Percentiles rank a stretch among this genome's conserved stretches.
These are phyloP conservation scores for Chlamydomonas eustigma DNA, from an alignment of 139 green algal genomes.

Conservation along the genomic window DNA sequence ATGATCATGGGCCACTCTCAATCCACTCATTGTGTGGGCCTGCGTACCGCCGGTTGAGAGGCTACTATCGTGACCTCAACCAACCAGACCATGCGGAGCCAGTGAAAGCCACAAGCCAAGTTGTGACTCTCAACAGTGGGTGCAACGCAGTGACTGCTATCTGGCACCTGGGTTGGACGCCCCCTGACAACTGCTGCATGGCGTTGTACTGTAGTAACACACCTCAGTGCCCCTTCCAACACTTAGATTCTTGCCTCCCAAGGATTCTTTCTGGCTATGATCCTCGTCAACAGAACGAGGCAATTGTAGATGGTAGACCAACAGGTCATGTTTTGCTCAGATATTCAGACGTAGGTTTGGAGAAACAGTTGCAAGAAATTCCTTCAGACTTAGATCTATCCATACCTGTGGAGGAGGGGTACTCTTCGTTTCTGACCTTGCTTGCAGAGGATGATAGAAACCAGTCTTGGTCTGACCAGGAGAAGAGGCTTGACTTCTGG, in stretches of 20 bases:
- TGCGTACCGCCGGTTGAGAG: conserved; percentile 21
- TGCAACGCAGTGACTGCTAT: not conserved
- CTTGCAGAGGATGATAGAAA: too few relatives aligned
- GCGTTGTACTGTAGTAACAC: not conserved
- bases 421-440: too few relatives aligned
- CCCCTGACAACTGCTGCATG: conserved; percentile 1
- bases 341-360: not conserved
- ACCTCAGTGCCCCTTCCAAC: not conserved
- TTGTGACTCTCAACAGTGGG: not conserved
- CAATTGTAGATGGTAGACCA: not conserved
- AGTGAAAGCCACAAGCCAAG: not conserved
- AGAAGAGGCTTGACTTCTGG: not conserved
- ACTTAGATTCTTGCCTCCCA: not conserved
- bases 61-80: conserved; percentile 18
- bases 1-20: conserved; percentile 28
- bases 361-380: too few relatives aligned
- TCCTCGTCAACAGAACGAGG: not conserved
- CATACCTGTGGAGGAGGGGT: too few relatives aligned
- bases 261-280: not conserved
- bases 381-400: too few relatives aligned
- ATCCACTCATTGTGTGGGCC: conserved; percentile 27
- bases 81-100: not conserved
- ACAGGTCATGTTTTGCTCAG: not conserved
- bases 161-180: not conserved
- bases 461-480: not conserved